Percentiles rank a stretch among this genome's conserved stretches.
phyloP scores from a whole-genome alignment of 2,329 filamentous ascomycete species.

The Aspergillus novofumigatus region DNA sequence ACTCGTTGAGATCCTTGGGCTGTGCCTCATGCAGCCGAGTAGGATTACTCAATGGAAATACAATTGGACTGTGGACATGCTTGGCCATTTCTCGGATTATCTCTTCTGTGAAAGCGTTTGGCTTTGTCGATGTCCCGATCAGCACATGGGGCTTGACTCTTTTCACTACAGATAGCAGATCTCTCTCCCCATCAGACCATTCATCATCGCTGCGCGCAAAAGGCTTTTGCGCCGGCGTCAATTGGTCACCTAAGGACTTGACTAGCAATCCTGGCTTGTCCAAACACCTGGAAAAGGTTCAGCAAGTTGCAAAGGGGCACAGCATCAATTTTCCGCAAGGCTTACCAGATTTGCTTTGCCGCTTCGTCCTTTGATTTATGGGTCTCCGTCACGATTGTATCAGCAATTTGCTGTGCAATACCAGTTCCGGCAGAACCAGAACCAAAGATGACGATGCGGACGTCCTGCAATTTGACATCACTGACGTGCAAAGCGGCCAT shows the following conservation, averaged over 20 bases:
- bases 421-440: slow-evolving; percentile 78
- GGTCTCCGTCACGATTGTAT: slow-evolving; percentile 69
- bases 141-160: slow-evolving; percentile 74
- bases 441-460: slow-evolving; percentile 72
- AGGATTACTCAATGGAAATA: slow-evolving; percentile 81
- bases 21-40: slow-evolving; percentile 78
- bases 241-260: slow-evolving; percentile 54
- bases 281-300: slow-evolving; percentile 56
- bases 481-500: slow-evolving; percentile 70
- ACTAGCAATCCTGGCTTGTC: slow-evolving; percentile 77
- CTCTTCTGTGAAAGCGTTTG: slow-evolving; percentile 70
- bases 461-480: slow-evolving; percentile 61
- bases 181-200: slow-evolving; percentile 56
- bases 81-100: slow-evolving; percentile 71
- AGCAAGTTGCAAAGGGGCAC: background rate
- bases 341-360: slow-evolving; percentile 70
- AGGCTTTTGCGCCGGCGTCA: slow-evolving; percentile 62
- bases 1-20: slow-evolving; percentile 69
- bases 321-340: background rate
- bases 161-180: slow-evolving; percentile 64
- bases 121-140: slow-evolving; percentile 77
- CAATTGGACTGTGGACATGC: slow-evolving; percentile 67
- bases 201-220: slow-evolving; percentile 63
- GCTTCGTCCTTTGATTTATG: slow-evolving; percentile 69
- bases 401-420: slow-evolving; percentile 78